Evolutionary conservation across 345 rosid species (phyloP).

Genomic region (Sonneratia caseolaris): DNA sequence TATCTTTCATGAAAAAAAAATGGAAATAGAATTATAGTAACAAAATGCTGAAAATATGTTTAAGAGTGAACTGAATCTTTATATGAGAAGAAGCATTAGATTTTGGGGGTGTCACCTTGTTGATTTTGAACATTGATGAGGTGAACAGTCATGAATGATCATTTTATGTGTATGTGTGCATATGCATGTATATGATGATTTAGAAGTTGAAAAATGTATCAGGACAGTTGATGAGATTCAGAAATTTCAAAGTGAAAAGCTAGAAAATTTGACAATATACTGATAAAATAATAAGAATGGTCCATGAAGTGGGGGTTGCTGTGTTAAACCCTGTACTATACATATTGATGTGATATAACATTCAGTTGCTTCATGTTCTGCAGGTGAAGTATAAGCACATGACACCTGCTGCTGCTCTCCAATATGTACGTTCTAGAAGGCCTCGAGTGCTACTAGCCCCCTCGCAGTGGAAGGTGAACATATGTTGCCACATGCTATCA

Average conservation of each 20-base stretch:
- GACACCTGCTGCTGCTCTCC: constrained; percentile 47
- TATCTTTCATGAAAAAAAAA: background rate
- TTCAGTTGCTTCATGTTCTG: constrained; percentile 14
- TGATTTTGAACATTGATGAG: background rate
- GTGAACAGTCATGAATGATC: background rate
- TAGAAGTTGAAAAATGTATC: background rate
- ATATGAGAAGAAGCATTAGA: background rate
- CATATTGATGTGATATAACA: background rate
- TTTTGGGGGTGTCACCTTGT: background rate
- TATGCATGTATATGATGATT: background rate
- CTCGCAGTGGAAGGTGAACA: constrained; percentile 49
- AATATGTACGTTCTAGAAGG: constrained; percentile 49
- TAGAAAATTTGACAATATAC: background rate
- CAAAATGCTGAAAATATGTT: background rate
- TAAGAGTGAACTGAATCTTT: background rate
- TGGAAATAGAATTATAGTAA: background rate
- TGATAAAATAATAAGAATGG: background rate
- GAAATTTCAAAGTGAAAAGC: background rate
- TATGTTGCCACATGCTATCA: background rate
- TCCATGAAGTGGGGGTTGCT: background rate
- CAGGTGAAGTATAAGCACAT: constrained; percentile 47
- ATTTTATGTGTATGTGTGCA: too few relatives aligned
- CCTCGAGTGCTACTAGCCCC: constrained; percentile 59
- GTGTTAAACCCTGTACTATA: background rate
- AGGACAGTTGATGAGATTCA: background rate